Evolutionary conservation across 345 rosid genomes (phyloP), one percentile per base, ranked within the genome.

Genomic region (Isatis tinctoria): DNA sequence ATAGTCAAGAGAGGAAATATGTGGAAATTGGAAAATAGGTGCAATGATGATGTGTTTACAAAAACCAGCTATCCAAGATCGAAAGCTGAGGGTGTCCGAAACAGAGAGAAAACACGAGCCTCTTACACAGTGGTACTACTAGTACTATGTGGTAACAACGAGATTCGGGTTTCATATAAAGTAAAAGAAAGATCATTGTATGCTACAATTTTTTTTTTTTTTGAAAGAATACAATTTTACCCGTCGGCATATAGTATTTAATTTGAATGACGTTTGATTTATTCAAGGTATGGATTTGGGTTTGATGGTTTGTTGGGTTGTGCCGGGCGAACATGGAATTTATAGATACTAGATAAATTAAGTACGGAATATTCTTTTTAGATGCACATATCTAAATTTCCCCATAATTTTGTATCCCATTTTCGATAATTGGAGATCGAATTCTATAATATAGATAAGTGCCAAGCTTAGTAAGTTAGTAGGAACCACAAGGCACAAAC

Each of bases 1-100:
- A 12, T 67, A 60, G 63, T 60, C 74, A 60, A 75, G 60, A 60
- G 56, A 49, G 69, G 69, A 68, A 75, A 75, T 52, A 39, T 52
- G 11, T 11, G 47, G 14, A 41, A 8, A 60, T 3, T 52, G 27
- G 2, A 24, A 33, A 61, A 61, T 24, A 48, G 14, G 36, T 67
- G 69, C 63, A 68, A 43, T 76, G 54, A 63, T 76, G 33, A 62
- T 62, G 74, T 69, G 32, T 36, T 53, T 53, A 20, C 44, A 28
- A 49, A 49, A 49, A 48, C 54, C 54, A 48, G 28, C 54, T 20
- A 48, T 48, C n/a, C n/a, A n/a, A n/a, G n/a, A 48, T 48, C 54
- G 13, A 48, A 26, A 10, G 27, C 20, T 0, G 32, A 28, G 32
- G 32, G 32, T 28, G 32, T 3, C 32, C 3, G 28, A 22, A 22